These are phyloP conservation scores for Termitomyces heimii DNA, from an alignment of 768 basidiomycete genomes.

Conservation along the genomic window DNA sequence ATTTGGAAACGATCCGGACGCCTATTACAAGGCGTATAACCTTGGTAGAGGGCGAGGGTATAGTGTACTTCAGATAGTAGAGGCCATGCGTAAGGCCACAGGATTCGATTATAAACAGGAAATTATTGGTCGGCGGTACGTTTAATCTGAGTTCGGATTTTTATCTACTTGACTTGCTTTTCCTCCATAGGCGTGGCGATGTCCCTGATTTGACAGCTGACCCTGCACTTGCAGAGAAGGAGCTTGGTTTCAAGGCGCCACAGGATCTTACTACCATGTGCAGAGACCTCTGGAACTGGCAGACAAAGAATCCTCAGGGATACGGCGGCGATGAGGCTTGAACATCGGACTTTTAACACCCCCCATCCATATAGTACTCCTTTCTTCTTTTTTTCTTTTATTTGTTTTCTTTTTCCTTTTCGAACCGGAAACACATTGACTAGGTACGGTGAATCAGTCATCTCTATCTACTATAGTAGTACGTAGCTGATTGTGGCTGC, in stretches of 20 bases:
- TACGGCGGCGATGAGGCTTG: conserved; percentile 29
- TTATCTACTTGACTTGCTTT: neutral
- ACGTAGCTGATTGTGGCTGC: neutral
- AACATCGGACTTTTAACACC: neutral
- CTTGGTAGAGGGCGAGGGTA: conserved; percentile 90
- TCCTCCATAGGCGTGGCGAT: conserved; percentile 69
- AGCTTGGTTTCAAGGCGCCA: conserved; percentile 87
- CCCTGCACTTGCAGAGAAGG: conserved; percentile 83
- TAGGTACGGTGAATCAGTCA: neutral
- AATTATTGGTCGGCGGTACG: conserved; percentile 85
- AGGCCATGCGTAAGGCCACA: conserved; percentile 90
- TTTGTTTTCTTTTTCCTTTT: neutral
- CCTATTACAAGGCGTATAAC: conserved; percentile 90
- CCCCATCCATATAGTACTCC: neutral
- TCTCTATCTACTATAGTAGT: neutral
- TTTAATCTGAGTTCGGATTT: conserved; percentile 4
- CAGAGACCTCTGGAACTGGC: conserved; percentile 98
- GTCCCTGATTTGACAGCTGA: conserved; percentile 96
- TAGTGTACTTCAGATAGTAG: conserved; percentile 90
- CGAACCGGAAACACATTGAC: neutral
- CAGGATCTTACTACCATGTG: conserved; percentile 89
- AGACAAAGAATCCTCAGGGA: conserved; percentile 84
- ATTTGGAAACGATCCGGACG: conserved; percentile 51
- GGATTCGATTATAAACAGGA: conserved; percentile 86
- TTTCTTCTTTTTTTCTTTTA: neutral